Evolutionary conservation across 371 early-diverging fungal genomes (phyloP).

Genomic region (Haplosporangium sp.): DNA sequence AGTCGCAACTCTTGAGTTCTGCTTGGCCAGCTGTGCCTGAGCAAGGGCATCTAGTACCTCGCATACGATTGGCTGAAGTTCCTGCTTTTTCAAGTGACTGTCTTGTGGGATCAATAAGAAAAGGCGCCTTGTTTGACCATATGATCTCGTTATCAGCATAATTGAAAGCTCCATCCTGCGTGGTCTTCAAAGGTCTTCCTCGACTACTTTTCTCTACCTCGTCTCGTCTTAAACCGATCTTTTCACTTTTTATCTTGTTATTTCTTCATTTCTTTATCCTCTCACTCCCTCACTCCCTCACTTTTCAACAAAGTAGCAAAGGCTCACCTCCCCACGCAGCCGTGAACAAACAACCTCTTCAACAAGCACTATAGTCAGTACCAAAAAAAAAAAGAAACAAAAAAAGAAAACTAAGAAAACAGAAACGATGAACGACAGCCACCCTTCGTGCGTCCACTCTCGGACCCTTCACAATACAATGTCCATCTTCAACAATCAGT

Average conservation of each 20-base stretch:
- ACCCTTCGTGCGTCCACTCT: slow-evolving; percentile 39
- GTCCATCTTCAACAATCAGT: slow-evolving; percentile 8
- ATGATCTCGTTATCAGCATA: not conserved
- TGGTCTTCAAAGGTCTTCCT: no score
- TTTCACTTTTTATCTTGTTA: not conserved
- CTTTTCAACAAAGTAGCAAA: no score
- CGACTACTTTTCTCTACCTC: no score
- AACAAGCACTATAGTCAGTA: no score
- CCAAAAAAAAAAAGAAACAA: not conserved
- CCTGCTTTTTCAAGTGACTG: no score
- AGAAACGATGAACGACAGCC: slow-evolving; percentile 21
- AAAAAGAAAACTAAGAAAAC: not conserved
- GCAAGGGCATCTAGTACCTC: not conserved
- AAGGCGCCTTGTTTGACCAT: not conserved
- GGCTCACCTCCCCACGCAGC: no score
- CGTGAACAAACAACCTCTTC: no score
- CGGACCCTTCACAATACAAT: slow-evolving; percentile 18
- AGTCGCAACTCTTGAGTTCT: not conserved
- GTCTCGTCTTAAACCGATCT: not conserved
- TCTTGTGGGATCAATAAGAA: slow-evolving; percentile 2
- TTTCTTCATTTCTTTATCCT: slow-evolving; percentile 1
- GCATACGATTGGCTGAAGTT: no score
- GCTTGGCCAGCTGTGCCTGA: not conserved
- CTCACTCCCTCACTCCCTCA: not conserved
- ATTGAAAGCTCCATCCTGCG: not conserved